phyloP scores from a whole-genome alignment of 2,329 filamentous ascomycete species.

The Sporothrix euskadiensis region DNA sequence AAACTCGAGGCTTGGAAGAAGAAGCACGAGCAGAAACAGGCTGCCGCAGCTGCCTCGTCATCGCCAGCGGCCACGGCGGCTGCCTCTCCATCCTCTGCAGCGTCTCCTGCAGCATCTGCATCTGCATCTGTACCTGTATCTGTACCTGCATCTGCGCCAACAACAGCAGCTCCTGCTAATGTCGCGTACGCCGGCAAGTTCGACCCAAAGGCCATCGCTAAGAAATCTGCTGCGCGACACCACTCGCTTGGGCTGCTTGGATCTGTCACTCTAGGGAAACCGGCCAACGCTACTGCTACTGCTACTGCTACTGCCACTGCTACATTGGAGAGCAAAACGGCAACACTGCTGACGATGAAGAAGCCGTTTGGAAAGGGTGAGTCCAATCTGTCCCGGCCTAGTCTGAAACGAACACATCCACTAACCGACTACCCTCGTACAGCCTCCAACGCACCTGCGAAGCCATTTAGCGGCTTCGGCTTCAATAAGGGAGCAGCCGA shows the following conservation, averaged over 20 bases:
- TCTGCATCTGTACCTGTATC: too few species aligned
- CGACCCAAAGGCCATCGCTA: constrained; percentile 81
- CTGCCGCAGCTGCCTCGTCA: constrained; percentile 50
- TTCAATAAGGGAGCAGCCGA: constrained; percentile 65
- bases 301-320: not conserved
- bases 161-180: constrained; percentile 50
- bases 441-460: constrained; percentile 38
- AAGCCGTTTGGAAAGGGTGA: constrained; percentile 25
- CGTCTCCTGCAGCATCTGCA: not conserved
- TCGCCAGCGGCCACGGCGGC: constrained; percentile 49
- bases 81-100: constrained; percentile 37
- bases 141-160: not conserved
- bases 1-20: constrained; percentile 91
- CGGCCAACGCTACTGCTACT: too few species aligned
- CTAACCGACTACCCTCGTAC: not conserved
- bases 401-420: constrained; percentile 34
- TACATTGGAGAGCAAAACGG: not conserved
- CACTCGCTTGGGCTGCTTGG: constrained; percentile 57
- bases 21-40: constrained; percentile 75
- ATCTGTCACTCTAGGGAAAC: constrained; percentile 41
- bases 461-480: constrained; percentile 78
- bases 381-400: not conserved
- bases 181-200: constrained; percentile 74
- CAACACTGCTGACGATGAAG: not conserved
- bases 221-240: constrained; percentile 67